A percentile compares a stretch with the other conserved stretches of the same genome.
These are phyloP conservation scores for Hypoxylon rickii DNA, from an alignment of 495 filamentous ascomycete genomes.

Conservation along the genomic window DNA sequence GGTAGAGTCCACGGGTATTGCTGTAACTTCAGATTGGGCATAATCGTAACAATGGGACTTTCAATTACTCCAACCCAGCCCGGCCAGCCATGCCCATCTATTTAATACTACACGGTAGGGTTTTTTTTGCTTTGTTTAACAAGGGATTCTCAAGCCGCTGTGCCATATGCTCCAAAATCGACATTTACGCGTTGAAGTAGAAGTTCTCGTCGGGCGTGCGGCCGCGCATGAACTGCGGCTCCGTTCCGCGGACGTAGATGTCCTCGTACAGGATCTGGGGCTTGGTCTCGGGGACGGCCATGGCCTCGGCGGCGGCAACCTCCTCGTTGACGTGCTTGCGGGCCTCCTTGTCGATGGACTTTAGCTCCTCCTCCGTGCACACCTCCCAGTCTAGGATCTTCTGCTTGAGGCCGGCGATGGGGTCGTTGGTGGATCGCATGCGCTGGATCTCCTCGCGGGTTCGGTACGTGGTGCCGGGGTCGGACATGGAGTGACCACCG, in stretches of 20 bases:
- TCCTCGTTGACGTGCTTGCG: conserved; percentile 83
- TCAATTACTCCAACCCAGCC: conserved; percentile 31
- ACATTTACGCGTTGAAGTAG: conserved; percentile 61
- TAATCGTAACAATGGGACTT: conserved; percentile 19
- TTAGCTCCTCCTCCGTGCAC: conserved; percentile 93
- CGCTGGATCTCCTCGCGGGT: conserved; percentile 99
- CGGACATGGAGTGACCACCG: conserved; percentile 98
- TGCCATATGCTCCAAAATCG: neutral
- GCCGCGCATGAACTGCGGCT: conserved; percentile 89
- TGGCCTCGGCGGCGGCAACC: conserved; percentile 86
- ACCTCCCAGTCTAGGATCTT: conserved; percentile 96
- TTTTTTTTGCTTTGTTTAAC: too few relatives aligned
- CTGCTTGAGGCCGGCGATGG: conserved; percentile 94
- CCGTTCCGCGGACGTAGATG: conserved; percentile 90
- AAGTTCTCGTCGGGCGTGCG: conserved; percentile 90
- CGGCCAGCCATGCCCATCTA: conserved; percentile 33
- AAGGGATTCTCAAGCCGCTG: conserved; percentile 3
- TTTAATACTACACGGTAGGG: conserved; percentile 37
- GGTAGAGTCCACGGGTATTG: too few relatives aligned
- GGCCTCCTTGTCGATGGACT: conserved; percentile 91
- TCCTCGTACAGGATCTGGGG: conserved; percentile 89
- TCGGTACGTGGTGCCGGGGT: conserved; percentile 98
- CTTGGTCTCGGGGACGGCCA: conserved; percentile 75
- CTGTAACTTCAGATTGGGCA: conserved; percentile 9
- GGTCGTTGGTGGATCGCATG: conserved; percentile 98